Conservation (phyloP, 1,284 basidiomycete species). For the Coniferiporia weirii region DNA sequence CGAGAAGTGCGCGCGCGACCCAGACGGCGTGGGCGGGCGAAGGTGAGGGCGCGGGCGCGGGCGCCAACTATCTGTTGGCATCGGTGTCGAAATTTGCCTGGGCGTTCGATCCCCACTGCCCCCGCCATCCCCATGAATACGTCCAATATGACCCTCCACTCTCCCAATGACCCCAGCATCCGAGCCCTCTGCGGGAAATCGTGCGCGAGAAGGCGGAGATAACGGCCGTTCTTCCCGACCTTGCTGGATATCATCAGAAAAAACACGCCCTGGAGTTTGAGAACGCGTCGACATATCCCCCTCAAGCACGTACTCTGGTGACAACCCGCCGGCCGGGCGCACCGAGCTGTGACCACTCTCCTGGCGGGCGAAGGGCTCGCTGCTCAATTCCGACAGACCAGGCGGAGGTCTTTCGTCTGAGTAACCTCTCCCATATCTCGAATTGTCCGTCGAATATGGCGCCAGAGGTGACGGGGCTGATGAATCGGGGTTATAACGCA, state of each 20-base stretch:
- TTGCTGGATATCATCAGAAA: neutral
- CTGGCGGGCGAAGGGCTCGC: neutral
- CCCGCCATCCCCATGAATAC: neutral
- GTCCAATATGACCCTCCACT: neutral
- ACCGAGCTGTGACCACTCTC: neutral
- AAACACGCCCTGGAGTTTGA: neutral
- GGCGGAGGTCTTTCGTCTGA: neutral
- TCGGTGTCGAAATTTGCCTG: neutral
- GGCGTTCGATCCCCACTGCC: neutral
- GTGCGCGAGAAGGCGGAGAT: neutral
- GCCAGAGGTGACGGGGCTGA: neutral
- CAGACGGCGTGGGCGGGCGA: slow-evolving; percentile 3
- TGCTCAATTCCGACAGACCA: neutral
- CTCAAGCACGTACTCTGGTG: neutral
- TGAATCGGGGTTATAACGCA: neutral
- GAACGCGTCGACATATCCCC: neutral
- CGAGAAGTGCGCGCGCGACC: neutral
- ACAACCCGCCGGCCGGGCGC: neutral
- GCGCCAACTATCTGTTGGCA: slow-evolving; percentile 7
- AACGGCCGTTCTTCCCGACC: neutral
- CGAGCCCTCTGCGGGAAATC: neutral
- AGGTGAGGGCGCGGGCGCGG: slow-evolving; percentile 4
- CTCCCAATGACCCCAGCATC: neutral
- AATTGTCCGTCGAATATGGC: neutral
- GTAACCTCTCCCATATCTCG: neutral